Evolutionary conservation across 1,139 yeast genomes (phyloP).

Genomic region (Pichia sp.): DNA sequence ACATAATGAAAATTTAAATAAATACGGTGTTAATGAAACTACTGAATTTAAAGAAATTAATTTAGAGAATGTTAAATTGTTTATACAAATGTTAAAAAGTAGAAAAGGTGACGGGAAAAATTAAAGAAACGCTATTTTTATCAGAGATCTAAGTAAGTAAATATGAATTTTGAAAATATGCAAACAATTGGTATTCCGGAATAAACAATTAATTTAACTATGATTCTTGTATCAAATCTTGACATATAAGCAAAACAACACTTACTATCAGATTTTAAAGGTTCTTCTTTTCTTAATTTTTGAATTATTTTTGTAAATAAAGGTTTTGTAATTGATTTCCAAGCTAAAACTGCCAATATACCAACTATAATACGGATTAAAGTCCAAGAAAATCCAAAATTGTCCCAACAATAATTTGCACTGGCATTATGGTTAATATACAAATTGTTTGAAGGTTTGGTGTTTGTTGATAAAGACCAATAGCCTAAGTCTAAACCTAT

Average conservation of each 20-base stretch:
- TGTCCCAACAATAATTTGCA: constrained; percentile 36
- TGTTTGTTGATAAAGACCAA: constrained; percentile 30
- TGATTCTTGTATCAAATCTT: constrained; percentile 66
- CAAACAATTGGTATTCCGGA: constrained; percentile 57
- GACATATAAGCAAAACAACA: constrained; percentile 43
- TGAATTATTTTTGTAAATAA: constrained; percentile 30
- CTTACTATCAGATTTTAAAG: constrained; percentile 24
- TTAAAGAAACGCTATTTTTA: not conserved
- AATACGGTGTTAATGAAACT: not conserved
- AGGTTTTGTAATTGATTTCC: constrained; percentile 68
- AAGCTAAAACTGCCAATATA: constrained; percentile 49
- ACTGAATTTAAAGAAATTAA: not conserved
- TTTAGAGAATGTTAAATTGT: constrained; percentile 3
- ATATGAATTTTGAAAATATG: constrained; percentile 31
- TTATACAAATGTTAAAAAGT: not conserved
- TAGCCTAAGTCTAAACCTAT: constrained; percentile 63
- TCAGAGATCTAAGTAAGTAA: not conserved
- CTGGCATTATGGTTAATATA: constrained; percentile 23
- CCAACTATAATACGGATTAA: constrained; percentile 50
- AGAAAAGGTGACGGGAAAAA: not conserved
- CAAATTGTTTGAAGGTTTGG: not conserved
- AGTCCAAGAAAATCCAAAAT: constrained; percentile 39
- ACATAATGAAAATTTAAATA: constrained; percentile 32
- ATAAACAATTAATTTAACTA: constrained; percentile 67
- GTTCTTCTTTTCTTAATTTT: constrained; percentile 37